phyloP scores from a whole-genome alignment of 768 basidiomycete genomes.

The Trametes cingulata region DNA sequence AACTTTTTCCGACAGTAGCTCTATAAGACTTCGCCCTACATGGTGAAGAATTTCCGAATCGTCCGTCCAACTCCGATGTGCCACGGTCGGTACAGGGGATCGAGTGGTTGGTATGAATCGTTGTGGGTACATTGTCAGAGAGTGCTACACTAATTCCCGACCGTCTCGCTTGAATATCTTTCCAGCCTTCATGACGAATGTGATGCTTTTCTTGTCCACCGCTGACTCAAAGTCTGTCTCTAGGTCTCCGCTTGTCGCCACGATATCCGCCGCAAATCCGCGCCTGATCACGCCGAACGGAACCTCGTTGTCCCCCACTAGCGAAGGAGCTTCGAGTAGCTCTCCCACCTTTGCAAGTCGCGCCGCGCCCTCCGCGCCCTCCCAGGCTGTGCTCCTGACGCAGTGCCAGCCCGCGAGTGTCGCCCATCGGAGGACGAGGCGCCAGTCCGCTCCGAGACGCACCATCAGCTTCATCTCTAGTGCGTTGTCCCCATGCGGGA shows the following conservation, averaged over 20 bases:
- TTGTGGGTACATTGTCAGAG: too few species aligned
- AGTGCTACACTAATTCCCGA: too few species aligned
- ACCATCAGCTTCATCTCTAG: slow-evolving; percentile 65
- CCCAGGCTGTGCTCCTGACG: slow-evolving; percentile 50
- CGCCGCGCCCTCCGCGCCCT: slow-evolving; percentile 33
- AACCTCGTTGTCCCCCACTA: slow-evolving; percentile 49
- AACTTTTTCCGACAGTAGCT: too few species aligned
- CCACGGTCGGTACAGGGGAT: too few species aligned
- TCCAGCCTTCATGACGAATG: too few species aligned
- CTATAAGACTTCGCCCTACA: too few species aligned
- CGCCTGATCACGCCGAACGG: slow-evolving; percentile 54
- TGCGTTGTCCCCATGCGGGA: slow-evolving; percentile 60
- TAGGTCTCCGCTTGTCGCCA: slow-evolving; percentile 36
- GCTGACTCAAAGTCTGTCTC: too few species aligned
- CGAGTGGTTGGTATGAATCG: too few species aligned
- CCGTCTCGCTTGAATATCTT: too few species aligned
- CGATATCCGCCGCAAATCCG: slow-evolving; percentile 58
- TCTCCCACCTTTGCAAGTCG: slow-evolving; percentile 32
- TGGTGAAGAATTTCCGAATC: too few species aligned
- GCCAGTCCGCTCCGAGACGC: slow-evolving; percentile 52
- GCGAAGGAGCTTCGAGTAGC: slow-evolving; percentile 18
- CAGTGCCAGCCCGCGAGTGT: slow-evolving; percentile 63
- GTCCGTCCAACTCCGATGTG: too few species aligned
- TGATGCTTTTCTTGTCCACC: too few species aligned
- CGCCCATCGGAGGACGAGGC: slow-evolving; percentile 55